These are phyloP conservation scores for Cenchrus americanus DNA, from an alignment of 176 grass and related monocot species.

Conservation along the genomic window DNA sequence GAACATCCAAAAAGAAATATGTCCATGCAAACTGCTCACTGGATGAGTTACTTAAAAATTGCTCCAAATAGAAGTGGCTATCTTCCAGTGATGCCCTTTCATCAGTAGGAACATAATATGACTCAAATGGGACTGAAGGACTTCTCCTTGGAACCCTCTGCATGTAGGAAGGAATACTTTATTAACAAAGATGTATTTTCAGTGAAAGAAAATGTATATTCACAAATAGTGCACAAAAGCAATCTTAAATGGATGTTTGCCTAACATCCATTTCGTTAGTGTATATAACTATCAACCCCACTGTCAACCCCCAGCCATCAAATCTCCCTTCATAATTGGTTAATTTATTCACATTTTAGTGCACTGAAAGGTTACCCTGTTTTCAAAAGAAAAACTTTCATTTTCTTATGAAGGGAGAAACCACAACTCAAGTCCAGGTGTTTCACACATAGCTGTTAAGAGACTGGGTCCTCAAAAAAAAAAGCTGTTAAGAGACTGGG, in stretches of 20 bases:
- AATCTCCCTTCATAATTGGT: background rate
- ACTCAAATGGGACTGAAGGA: slow-evolving; percentile 70
- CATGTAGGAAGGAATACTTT: slow-evolving; percentile 38
- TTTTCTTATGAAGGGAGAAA: background rate
- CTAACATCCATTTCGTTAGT: background rate
- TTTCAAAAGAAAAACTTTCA: background rate
- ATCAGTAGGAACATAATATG: slow-evolving; percentile 82
- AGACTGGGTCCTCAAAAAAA: background rate
- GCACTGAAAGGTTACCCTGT: background rate
- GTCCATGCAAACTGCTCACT: slow-evolving; percentile 69
- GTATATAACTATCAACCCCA: background rate
- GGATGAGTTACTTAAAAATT: slow-evolving; percentile 81
- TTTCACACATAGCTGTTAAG: background rate
- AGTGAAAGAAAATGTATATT: slow-evolving; percentile 25
- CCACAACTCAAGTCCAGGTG: background rate
- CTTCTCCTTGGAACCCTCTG: slow-evolving; percentile 86
- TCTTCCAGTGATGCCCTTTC: slow-evolving; percentile 46
- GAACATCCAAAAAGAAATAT: slow-evolving; percentile 88
- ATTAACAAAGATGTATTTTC: slow-evolving; percentile 34
- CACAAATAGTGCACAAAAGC: slow-evolving; percentile 23
- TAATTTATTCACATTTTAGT: background rate
- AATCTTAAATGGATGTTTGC: slow-evolving; percentile 19
- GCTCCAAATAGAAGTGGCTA: slow-evolving; percentile 64
- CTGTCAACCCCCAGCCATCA: no score
- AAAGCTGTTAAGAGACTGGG: background rate